Evolutionary conservation across 1,139 yeast genomes (phyloP), one percentile per base, ranked within the genome.

Genomic region (Meyerozyma smithsonii): DNA sequence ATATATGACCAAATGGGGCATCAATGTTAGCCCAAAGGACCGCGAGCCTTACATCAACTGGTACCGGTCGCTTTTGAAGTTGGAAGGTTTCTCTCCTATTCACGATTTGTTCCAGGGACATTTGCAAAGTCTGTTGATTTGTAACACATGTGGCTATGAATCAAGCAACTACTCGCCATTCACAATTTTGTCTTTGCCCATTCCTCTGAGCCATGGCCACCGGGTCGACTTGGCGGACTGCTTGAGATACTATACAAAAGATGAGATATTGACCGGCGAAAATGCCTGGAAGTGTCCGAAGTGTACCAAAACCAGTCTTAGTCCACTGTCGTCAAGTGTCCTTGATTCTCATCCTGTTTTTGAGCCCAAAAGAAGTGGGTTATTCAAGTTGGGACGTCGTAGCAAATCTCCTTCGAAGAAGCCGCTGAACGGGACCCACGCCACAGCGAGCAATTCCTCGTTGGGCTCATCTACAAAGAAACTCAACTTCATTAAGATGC

Each of bases 271-370:
- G 39, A 72, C 77, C 8, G 88, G 85, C 14, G 89, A 83, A 23
- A 82, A 84, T 58, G 84, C 86, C 7, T 84, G 94, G 94, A 71
- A 77, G 45, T 84, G 94, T 61, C 87, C 92, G 2, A 72, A 72
- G 40, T 84, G 94, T 62, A 67, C 73, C 35, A 64, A 67, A 35
- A 30, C 37, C 7, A 36, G 11, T 2, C 23, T 28, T 7, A 40
- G 34, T 8, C 39, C 25, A 4, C 43, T 36, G 15, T 40, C 40
- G 32, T 25, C 36, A 8, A 44, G 46, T 39, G 49, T 55, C 2
- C 53, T 66, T 28, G 72, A 67, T 39, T 53, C 53, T 38, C 72
- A 67, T 47, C 72, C 72, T 16, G 70, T 71, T 15, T 62, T 70
- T 50, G 54, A 61, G 15, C 36, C 49, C 42, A 3, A 49, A 46